These are phyloP conservation scores for Blastobotrys parvus DNA, from an alignment of 805 yeast species.

Conservation along the genomic window DNA sequence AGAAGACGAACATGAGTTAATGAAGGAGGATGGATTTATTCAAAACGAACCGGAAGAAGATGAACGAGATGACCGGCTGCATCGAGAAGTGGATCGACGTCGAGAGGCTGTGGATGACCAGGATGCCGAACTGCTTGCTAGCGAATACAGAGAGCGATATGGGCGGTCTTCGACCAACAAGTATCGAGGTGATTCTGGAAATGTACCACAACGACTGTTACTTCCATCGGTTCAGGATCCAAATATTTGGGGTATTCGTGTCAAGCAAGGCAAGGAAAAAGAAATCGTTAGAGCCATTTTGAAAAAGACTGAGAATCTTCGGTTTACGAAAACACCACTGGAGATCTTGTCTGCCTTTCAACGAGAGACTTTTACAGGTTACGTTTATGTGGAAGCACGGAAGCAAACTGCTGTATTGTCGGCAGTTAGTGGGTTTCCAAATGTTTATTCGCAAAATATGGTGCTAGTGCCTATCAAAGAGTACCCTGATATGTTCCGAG, in stretches of 20 bases:
- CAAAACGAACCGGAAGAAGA: slow-evolving; percentile 44
- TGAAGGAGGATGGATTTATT: slow-evolving; percentile 56
- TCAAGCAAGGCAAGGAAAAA: slow-evolving; percentile 88
- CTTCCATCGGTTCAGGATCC: slow-evolving; percentile 97
- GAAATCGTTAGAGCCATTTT: slow-evolving; percentile 77
- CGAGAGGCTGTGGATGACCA: slow-evolving; percentile 77
- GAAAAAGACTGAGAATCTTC: slow-evolving; percentile 74
- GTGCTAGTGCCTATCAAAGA: slow-evolving; percentile 91
- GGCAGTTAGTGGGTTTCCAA: slow-evolving; percentile 84
- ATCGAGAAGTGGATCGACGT: slow-evolving; percentile 76
- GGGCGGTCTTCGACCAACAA: slow-evolving; percentile 76
- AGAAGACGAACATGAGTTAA: slow-evolving; percentile 90
- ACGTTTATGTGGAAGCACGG: slow-evolving; percentile 89
- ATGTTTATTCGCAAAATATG: slow-evolving; percentile 65
- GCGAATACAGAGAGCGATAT: slow-evolving; percentile 83
- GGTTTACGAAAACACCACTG: slow-evolving; percentile 66
- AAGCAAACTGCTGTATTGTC: slow-evolving; percentile 85
- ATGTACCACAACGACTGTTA: slow-evolving; percentile 86
- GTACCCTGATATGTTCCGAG: slow-evolving; percentile 86
- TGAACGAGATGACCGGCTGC: slow-evolving; percentile 66
- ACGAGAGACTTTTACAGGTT: slow-evolving; percentile 86
- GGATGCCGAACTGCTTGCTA: slow-evolving; percentile 92
- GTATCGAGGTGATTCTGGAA: slow-evolving; percentile 76
- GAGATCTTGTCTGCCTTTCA: slow-evolving; percentile 87
- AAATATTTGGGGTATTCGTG: slow-evolving; percentile 89